phyloP scores from a whole-genome alignment of 2,329 filamentous ascomycete genomes.

The Cladosporium sp. region DNA sequence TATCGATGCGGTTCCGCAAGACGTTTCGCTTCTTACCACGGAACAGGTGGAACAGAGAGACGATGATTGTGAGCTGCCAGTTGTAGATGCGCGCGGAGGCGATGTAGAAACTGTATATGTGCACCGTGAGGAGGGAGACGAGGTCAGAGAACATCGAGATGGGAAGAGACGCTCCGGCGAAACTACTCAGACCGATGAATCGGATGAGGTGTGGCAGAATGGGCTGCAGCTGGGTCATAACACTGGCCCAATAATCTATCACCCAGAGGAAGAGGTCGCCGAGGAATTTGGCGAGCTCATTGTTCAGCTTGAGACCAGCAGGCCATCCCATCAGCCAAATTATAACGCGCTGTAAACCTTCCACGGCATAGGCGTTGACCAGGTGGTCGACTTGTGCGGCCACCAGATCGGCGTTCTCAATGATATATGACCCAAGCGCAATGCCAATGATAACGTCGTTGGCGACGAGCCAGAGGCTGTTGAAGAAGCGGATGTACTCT shows the following conservation, averaged over 20 bases:
- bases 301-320: conserved; percentile 92
- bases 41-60: conserved; percentile 97
- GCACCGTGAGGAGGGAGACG: conserved; percentile 84
- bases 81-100: conserved; percentile 96
- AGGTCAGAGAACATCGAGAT: conserved; percentile 95
- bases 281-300: conserved; percentile 87
- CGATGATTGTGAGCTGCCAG: conserved; percentile 96
- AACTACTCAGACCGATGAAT: conserved; percentile 91
- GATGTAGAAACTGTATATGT: conserved; percentile 98
- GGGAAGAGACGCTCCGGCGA: conserved; percentile 94
- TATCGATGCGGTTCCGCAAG: conserved; percentile 94
- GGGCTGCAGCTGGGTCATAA: conserved; percentile 75
- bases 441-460: conserved; percentile 99
- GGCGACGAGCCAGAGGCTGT: conserved; percentile 95
- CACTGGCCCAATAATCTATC: conserved; percentile 94
- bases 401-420: conserved; percentile 87
- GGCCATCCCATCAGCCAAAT: conserved; percentile 96
- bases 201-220: conserved; percentile 84
- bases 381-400: conserved; percentile 76
- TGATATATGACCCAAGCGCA: conserved; percentile 92
- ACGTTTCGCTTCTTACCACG: conserved; percentile 98
- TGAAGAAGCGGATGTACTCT: conserved; percentile 98
- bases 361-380: conserved; percentile 79
- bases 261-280: conserved; percentile 98
- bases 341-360: conserved; percentile 85